Conservation (phyloP, 2,329 filamentous ascomycete species). For the Xylaria multiplex region DNA sequence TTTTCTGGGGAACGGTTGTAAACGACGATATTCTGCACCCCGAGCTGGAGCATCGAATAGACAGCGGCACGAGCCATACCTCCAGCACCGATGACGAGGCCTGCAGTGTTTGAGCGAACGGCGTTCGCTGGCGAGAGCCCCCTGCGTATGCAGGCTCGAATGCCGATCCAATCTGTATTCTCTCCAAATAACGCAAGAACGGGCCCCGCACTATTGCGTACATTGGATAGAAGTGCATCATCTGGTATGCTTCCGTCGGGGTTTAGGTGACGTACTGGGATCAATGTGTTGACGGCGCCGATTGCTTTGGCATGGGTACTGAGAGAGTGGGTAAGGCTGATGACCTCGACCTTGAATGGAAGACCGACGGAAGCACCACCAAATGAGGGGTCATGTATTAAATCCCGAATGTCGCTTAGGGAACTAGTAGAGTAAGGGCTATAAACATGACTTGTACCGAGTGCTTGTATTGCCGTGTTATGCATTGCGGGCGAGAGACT, state of each 20-base stretch:
- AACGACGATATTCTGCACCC: conserved; percentile 79
- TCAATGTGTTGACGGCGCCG: conserved; percentile 79
- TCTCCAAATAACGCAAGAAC: conserved; percentile 78
- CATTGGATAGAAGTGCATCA: conserved; percentile 62
- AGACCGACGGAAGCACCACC: conserved; percentile 77
- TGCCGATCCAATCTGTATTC: conserved; percentile 85
- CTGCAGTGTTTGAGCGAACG: conserved; percentile 64
- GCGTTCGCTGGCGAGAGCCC: conserved; percentile 78
- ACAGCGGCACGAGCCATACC: conserved; percentile 83
- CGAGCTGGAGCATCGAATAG: conserved; percentile 81
- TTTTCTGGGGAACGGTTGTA: conserved; percentile 76
- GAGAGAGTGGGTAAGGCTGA: conserved; percentile 73
- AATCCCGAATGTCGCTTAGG: conserved; percentile 69
- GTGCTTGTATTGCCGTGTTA: conserved; percentile 72
- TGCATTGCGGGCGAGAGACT: conserved; percentile 83
- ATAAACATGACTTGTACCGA: conserved; percentile 76
- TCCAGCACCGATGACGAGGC: conserved; percentile 71
- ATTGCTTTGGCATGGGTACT: conserved; percentile 79
- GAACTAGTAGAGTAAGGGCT: conserved; percentile 70
- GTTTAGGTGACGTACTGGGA: conserved; percentile 73
- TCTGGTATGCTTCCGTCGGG: conserved; percentile 66
- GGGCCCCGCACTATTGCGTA: conserved; percentile 71
- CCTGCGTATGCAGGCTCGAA: conserved; percentile 75
- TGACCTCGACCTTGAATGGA: conserved; percentile 79
- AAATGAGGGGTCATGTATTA: conserved; percentile 73